phyloP scores from a whole-genome alignment of 2,329 filamentous ascomycete genomes.

The Endothia cerciana region DNA sequence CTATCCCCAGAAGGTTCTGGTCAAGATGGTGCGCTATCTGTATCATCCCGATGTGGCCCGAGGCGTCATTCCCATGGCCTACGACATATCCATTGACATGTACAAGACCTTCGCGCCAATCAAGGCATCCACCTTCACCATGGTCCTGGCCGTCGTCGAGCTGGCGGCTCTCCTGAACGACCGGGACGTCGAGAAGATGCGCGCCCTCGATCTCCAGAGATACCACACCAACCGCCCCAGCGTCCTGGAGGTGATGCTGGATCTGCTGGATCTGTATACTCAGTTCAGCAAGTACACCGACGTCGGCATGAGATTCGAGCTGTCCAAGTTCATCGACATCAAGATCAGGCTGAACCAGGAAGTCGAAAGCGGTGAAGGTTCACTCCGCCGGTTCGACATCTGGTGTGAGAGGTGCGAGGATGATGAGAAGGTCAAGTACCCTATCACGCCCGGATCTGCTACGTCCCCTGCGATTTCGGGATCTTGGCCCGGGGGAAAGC shows the following conservation, averaged over 20 bases:
- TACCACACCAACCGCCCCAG: slow-evolving; percentile 52
- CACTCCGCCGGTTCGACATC: slow-evolving; percentile 64
- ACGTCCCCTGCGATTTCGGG: slow-evolving; percentile 46
- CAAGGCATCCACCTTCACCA: slow-evolving; percentile 84
- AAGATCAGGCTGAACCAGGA: slow-evolving; percentile 88
- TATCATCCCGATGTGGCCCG: slow-evolving; percentile 52
- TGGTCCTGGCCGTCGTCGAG: slow-evolving; percentile 82
- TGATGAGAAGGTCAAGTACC: slow-evolving; percentile 39
- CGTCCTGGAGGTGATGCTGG: slow-evolving; percentile 79
- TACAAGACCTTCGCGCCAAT: slow-evolving; percentile 93
- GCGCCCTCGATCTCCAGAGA: slow-evolving; percentile 53
- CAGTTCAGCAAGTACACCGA: slow-evolving; percentile 77
- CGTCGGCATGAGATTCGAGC: slow-evolving; percentile 71
- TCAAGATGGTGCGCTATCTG: slow-evolving; percentile 74
- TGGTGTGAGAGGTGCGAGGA: slow-evolving; percentile 58
- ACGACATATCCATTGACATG: slow-evolving; percentile 82
- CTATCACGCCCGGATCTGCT: slow-evolving; percentile 42
- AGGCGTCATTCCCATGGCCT: slow-evolving; percentile 69
- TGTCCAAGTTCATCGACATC: slow-evolving; percentile 81
- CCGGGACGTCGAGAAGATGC: slow-evolving; percentile 54
- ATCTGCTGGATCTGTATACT: slow-evolving; percentile 90
- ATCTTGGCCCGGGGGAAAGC: slow-evolving; percentile 46
- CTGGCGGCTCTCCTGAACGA: slow-evolving; percentile 73
- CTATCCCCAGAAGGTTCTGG: slow-evolving; percentile 81
- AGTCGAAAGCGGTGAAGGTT: slow-evolving; percentile 62